Percentiles rank a stretch among this genome's conserved stretches.
Evolutionary conservation across 2,329 filamentous ascomycete species (phyloP).

Genomic region (Mycosphaerelloides madeirae): DNA sequence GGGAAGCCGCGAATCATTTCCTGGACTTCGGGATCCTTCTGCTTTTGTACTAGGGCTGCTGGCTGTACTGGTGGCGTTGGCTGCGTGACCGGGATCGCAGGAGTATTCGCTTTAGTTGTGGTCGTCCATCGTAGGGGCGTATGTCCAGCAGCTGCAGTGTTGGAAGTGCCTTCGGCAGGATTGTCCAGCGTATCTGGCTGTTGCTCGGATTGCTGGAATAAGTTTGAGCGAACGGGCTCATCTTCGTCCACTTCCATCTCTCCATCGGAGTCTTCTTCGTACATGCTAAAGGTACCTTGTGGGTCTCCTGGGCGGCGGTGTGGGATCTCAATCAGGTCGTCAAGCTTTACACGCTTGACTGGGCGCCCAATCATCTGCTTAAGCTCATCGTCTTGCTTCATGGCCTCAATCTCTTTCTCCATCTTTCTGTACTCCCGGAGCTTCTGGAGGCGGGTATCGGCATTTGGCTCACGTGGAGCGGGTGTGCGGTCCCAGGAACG

Average conservation of each 20-base stretch:
- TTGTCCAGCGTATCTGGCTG: too few relatives aligned
- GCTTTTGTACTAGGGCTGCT: too few relatives aligned
- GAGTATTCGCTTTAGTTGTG: too few relatives aligned
- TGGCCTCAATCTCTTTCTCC: constrained; percentile 17
- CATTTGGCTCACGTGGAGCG: constrained; percentile 23
- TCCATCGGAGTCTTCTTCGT: constrained; percentile 29
- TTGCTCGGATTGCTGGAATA: too few relatives aligned
- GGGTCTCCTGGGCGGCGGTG: constrained; percentile 29
- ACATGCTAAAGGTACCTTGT: constrained; percentile 27
- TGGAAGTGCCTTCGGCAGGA: too few relatives aligned
- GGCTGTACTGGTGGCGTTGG: too few relatives aligned
- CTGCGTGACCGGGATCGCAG: too few relatives aligned
- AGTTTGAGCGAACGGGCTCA: not conserved
- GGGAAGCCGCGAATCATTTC: too few relatives aligned
- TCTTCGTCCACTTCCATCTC: constrained; percentile 32
- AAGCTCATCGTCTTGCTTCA: constrained; percentile 25
- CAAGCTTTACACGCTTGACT: constrained; percentile 31
- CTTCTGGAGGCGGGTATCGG: constrained; percentile 26
- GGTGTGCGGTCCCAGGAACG: constrained; percentile 12
- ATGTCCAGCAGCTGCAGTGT: too few relatives aligned
- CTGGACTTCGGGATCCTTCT: too few relatives aligned
- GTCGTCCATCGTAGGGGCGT: too few relatives aligned
- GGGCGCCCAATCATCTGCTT: constrained; percentile 23
- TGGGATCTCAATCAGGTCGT: constrained; percentile 27
- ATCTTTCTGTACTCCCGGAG: constrained; percentile 20